Evolutionary conservation across 2,329 filamentous ascomycete species (phyloP).

Genomic region (Chalaropsis ovoidea): DNA sequence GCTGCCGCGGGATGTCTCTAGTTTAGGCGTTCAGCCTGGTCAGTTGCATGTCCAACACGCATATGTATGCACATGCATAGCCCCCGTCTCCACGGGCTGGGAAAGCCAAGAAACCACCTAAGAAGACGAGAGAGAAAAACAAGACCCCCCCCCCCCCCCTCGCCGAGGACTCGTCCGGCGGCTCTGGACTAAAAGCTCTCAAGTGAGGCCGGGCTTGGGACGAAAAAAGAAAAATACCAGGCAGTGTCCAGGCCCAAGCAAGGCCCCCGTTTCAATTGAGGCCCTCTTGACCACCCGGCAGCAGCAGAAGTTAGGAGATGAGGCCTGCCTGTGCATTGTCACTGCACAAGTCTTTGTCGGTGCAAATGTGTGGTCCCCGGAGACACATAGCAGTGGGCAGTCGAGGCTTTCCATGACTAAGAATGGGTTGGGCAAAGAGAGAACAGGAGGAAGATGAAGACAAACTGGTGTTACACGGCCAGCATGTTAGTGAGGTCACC

Average conservation of each 20-base stretch:
- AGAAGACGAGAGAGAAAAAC: neutral
- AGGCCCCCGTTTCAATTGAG: neutral
- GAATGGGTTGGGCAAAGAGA: too few species aligned
- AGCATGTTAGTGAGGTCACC: neutral
- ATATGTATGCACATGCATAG: neutral
- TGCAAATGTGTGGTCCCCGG: too few species aligned
- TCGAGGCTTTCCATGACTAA: too few species aligned
- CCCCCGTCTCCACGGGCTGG: neutral
- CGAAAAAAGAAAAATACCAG: neutral
- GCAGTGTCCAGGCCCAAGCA: neutral
- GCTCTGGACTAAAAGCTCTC: neutral
- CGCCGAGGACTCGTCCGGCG: neutral
- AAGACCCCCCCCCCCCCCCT: neutral
- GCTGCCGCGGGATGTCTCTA: neutral
- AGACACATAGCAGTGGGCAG: too few species aligned
- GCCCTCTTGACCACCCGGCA: neutral
- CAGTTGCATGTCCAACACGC: neutral
- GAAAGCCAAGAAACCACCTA: neutral
- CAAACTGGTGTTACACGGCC: neutral
- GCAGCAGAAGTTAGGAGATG: neutral
- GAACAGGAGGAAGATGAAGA: neutral
- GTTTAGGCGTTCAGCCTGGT: neutral
- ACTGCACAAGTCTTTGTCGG: neutral
- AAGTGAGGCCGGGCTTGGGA: neutral
- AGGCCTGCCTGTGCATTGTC: constrained; percentile 4